phyloP scores from a whole-genome alignment of 306 rosid species.

The Inga leiocalycina region DNA sequence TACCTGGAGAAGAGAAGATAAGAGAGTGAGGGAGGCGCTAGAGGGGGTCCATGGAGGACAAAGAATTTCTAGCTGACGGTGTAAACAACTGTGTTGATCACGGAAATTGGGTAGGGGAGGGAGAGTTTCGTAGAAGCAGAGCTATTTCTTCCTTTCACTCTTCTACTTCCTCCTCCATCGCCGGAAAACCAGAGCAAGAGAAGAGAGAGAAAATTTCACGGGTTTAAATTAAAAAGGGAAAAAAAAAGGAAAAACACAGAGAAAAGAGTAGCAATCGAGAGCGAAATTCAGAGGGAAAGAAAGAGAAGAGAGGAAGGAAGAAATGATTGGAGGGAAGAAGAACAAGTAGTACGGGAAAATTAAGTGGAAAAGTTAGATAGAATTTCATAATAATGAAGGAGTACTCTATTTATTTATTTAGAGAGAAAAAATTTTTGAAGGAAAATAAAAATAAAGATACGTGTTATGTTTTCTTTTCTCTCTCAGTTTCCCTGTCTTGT shows the following conservation, averaged over 20 bases:
- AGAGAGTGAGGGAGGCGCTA: constrained; percentile 9
- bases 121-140: constrained; percentile 76
- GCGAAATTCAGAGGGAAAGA: constrained; percentile 10
- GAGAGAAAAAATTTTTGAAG: neutral
- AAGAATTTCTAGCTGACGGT: constrained; percentile 16
- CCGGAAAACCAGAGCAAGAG: constrained; percentile 57
- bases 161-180: constrained; percentile 63
- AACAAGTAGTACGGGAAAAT: constrained; percentile 12
- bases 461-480: constrained; percentile 11
- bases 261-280: neutral
- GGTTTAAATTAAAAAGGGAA: neutral
- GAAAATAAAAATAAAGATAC: neutral
- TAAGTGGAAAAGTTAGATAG: neutral
- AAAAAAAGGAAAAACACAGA: neutral
- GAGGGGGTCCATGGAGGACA: constrained; percentile 37
- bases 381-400: neutral
- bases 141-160: constrained; percentile 61
- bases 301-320: constrained; percentile 9
- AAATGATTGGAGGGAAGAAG: constrained; percentile 68
- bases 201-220: constrained; percentile 14
- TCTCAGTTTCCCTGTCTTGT: neutral
- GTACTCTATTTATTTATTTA: neutral
- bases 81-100: constrained; percentile 33
- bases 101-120: constrained; percentile 30
- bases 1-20: constrained; percentile 23